A percentile compares a stretch with the other conserved stretches of the same genome.
These are phyloP conservation scores for Starmerella sirachaensis DNA, from an alignment of 805 yeast genomes.

Conservation along the genomic window DNA sequence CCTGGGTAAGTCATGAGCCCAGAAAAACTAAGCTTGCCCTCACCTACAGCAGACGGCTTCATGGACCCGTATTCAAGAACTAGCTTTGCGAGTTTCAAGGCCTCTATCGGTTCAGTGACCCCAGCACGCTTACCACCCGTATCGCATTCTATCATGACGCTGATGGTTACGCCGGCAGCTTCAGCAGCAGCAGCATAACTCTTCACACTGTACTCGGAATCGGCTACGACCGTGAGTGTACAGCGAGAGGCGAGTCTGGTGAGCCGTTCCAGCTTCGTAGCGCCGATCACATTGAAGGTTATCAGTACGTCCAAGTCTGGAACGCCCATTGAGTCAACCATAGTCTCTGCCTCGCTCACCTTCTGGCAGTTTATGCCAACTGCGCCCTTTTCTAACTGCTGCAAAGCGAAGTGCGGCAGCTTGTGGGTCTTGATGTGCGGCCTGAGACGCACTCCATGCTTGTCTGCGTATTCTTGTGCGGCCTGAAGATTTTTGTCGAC, in stretches of 20 bases:
- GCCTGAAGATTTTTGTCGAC: constrained; percentile 9
- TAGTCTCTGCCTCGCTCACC: constrained; percentile 15
- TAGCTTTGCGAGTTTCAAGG: constrained; percentile 10
- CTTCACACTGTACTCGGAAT: constrained; percentile 4
- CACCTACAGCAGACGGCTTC: constrained; percentile 4
- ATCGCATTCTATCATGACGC: constrained; percentile 16
- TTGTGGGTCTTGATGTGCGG: constrained; percentile 20
- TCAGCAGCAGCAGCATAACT: constrained; percentile 9
- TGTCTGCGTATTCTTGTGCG: constrained; percentile 14
- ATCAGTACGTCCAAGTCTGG: constrained; percentile 10
- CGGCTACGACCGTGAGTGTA: constrained; percentile 13
- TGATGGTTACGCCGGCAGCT: constrained; percentile 1
- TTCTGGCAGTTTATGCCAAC: constrained; percentile 18
- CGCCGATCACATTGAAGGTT: constrained; percentile 16
- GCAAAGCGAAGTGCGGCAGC: constrained; percentile 9
- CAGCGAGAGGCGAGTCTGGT: constrained; percentile 7
- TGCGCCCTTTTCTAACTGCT: constrained; percentile 16
- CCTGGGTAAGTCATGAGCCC: constrained; percentile 19
- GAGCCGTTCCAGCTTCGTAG: constrained; percentile 8
- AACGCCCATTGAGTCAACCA: constrained; percentile 7
- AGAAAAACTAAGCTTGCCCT: constrained; percentile 7
- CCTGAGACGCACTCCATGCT: constrained; percentile 10
- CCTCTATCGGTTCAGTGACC: constrained; percentile 10
- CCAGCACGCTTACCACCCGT: constrained; percentile 19
- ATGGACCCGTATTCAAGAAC: background rate